Percentiles rank a stretch among this genome's conserved stretches.
Conservation (phyloP, 73 alveolate genomes). For the Uronychia setigera region DNA sequence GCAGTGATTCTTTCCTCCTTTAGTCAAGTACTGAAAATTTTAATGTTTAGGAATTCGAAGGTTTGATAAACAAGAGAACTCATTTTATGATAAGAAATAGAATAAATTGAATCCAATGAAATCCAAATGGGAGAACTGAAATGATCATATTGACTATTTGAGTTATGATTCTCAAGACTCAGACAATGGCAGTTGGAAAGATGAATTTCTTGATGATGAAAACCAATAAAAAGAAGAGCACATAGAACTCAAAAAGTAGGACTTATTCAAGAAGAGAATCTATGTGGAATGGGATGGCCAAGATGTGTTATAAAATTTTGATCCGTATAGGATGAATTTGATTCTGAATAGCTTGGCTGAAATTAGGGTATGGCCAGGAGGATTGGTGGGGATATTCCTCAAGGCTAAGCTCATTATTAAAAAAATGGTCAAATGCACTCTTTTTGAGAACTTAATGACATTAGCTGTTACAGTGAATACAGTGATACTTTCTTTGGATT, state of each 20-base stretch:
- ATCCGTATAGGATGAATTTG: conserved; percentile 21
- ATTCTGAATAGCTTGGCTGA: conserved; percentile 16
- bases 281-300: conserved; percentile 31
- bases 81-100: background rate
- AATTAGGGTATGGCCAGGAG: conserved; percentile 46
- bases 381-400: conserved; percentile 11
- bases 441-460: conserved; percentile 67
- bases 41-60: background rate
- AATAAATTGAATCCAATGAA: background rate
- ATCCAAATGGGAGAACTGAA: conserved; percentile 1
- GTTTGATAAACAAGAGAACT: background rate
- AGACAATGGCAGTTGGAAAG: background rate
- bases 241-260: background rate
- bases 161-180: background rate
- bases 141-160: background rate
- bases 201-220: conserved; percentile 11
- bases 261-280: background rate
- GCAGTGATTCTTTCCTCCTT: no score
- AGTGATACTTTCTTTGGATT: conserved; percentile 87
- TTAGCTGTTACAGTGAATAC: conserved; percentile 87
- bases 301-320: conserved; percentile 15
- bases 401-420: conserved; percentile 7
- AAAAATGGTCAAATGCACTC: conserved; percentile 13
- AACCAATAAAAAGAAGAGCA: conserved; percentile 5
- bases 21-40: background rate